Percentiles rank a stretch among this genome's conserved stretches.
These are phyloP conservation scores for Gnaphalium uliginosum DNA, from an alignment of 129 eudicot genomes.

Conservation along the genomic window DNA sequence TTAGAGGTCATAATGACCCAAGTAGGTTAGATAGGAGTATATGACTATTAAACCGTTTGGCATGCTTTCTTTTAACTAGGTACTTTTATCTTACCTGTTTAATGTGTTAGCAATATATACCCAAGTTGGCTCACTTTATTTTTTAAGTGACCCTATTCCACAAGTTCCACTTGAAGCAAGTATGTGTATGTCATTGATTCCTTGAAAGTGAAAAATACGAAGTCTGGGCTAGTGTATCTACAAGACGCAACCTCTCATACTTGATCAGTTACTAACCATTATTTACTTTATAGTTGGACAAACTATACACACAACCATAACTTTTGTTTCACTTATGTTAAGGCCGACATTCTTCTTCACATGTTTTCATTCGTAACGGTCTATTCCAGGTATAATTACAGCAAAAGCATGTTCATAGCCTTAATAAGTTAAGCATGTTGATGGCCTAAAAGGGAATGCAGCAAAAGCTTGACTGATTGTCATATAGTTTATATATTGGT, in stretches of 20 bases:
- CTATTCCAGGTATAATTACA: too few relatives aligned
- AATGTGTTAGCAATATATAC: background rate
- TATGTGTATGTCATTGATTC: background rate
- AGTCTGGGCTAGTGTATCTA: background rate
- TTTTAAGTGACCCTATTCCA: background rate
- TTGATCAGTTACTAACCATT: background rate
- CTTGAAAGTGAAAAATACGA: background rate
- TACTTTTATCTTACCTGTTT: background rate
- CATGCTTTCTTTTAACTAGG: background rate
- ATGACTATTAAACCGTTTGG: background rate
- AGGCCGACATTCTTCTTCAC: background rate
- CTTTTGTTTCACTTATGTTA: background rate
- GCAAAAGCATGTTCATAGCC: background rate
- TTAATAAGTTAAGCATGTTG: too few relatives aligned
- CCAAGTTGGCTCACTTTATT: background rate
- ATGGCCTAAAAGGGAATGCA: background rate
- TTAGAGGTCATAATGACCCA: background rate
- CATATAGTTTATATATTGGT: background rate
- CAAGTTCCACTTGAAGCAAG: background rate
- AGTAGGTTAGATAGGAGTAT: background rate
- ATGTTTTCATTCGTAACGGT: background rate
- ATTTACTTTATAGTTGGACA: constrained; percentile 7
- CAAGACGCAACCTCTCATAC: background rate
- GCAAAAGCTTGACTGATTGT: background rate
- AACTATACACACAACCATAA: background rate